Base-by-base conservation (phyloP, 2,329 filamentous ascomycete species). In the Fusarium buharicum region DNA sequence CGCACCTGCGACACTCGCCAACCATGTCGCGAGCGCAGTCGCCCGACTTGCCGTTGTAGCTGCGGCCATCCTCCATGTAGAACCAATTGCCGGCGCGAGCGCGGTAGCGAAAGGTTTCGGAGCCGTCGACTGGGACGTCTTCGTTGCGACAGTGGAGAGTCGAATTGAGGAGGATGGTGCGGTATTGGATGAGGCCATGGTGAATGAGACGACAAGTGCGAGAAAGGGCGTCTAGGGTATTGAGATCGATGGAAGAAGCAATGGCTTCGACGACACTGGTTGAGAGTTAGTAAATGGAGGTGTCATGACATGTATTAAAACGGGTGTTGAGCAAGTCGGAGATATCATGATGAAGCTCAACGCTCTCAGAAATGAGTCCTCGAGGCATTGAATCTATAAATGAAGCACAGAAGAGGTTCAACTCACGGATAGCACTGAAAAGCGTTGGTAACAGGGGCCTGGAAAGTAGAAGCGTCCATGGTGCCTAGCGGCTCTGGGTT, bases 21-120 rank as follows among this genome's bases (percentile, higher is more conserved):
- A 98, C 94, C 85, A 96, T 85, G 75, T 97, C 94, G 59, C 92
- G 84, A 18, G 94, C 94, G 73, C 94, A 98, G 68, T 84, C 83
- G 6, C 90, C 88, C 24, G 90, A 82, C 75, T 92, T 94, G 48
- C 90, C 89, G 62, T 82, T 79, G 66, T 79, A 81, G 50, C 82
- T 67, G 13, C 86, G 77, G 38, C 78, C 78, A 50, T 85, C 81
- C 58, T 86, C 80, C 79, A 87, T 84, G 68, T 86, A 86, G 70
- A 81, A 83, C 83, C 82, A 86, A 72, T 85, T 84, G 31, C 80
- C 78, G 28, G 84, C 83, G 50, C 84, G 79, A 39, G 84, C 75
- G 24, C 85, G 82, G 68, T 84, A 86, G 14, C 86, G 81, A 63
- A 86, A 79, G 16, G 82, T 81, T 63, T 85, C 81, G 36, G 85